Evolutionary conservation across 2,329 filamentous ascomycete species (phyloP).

Genomic region (Diaporthe sp.): DNA sequence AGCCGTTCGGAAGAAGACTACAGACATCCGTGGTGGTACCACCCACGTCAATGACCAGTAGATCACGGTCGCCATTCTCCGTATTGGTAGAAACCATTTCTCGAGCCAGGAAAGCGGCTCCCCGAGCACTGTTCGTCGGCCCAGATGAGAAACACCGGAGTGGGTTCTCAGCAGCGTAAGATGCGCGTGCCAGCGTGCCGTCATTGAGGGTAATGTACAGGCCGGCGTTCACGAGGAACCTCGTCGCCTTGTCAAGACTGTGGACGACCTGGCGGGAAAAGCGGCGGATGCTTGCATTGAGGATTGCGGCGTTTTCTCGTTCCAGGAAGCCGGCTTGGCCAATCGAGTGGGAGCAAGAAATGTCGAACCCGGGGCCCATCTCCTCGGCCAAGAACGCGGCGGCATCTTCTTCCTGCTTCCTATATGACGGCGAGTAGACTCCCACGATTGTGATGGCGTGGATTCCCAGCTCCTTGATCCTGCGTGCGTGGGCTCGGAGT

Average conservation of each 20-base stretch:
- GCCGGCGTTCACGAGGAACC: conserved; percentile 5
- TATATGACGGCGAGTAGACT: conserved; percentile 5
- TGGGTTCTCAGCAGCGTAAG: conserved; percentile 10
- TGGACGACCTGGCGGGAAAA: conserved; percentile 4
- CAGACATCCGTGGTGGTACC: conserved; percentile 12
- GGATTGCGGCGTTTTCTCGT: conserved; percentile 19
- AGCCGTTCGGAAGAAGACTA: conserved; percentile 7
- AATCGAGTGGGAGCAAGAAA: conserved; percentile 10
- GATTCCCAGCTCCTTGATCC: not conserved
- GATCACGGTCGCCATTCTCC: not conserved
- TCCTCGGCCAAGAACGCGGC: not conserved
- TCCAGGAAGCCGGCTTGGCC: conserved; percentile 14
- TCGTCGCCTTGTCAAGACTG: conserved; percentile 2
- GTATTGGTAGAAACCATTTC: not conserved
- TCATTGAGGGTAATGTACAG: conserved; percentile 11
- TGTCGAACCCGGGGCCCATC: not conserved
- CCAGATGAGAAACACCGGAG: conserved; percentile 8
- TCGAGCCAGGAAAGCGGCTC: not conserved
- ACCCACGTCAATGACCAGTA: conserved; percentile 1
- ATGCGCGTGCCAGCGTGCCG: conserved; percentile 15
- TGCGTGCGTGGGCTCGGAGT: not conserved
- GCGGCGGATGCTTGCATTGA: conserved; percentile 19
- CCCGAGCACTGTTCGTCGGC: conserved; percentile 1
- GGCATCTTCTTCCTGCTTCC: conserved; percentile 20
- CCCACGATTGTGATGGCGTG: not conserved